Percentiles rank a stretch among this genome's conserved stretches.
Evolutionary conservation across 2,329 filamentous ascomycete species (phyloP).

Genomic region (Triangularia setosa): DNA sequence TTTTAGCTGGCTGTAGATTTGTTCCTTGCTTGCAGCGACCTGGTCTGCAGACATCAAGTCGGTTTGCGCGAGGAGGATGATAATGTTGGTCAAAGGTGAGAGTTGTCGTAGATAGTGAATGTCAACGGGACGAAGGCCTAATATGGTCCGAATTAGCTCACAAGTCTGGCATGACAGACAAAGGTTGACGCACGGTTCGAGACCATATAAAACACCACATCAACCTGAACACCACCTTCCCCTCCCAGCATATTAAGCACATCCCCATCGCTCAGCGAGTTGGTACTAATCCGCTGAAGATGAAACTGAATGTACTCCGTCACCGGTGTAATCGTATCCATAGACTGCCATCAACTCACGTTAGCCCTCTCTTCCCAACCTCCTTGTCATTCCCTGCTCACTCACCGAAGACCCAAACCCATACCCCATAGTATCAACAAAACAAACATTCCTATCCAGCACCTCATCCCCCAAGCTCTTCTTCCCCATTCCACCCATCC

Average conservation of each 20-base stretch:
- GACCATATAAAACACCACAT: slow-evolving; percentile 80
- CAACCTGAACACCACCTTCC: slow-evolving; percentile 77
- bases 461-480: slow-evolving; percentile 73
- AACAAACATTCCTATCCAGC: slow-evolving; percentile 87
- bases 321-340: slow-evolving; percentile 56
- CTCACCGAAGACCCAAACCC: slow-evolving; percentile 47
- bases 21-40: slow-evolving; percentile 55
- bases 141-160: no score
- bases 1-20: slow-evolving; percentile 53
- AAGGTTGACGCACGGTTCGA: slow-evolving; percentile 61
- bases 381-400: not conserved
- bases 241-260: slow-evolving; percentile 74
- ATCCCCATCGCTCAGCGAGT: slow-evolving; percentile 68
- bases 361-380: slow-evolving; percentile 3
- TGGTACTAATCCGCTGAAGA: slow-evolving; percentile 58
- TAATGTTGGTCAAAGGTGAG: slow-evolving; percentile 72
- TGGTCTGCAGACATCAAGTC: slow-evolving; percentile 63
- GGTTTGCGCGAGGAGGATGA: slow-evolving; percentile 74
- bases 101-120: slow-evolving; percentile 69
- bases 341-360: slow-evolving; percentile 37
- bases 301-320: slow-evolving; percentile 70
- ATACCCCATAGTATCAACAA: slow-evolving; percentile 78
- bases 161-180: no score
- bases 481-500: slow-evolving; percentile 56
- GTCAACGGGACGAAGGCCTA: slow-evolving; percentile 60